Percentiles rank a stretch among this genome's conserved stretches.
phyloP scores from a whole-genome alignment of 345 rosid genomes.

The Eucalyptus regnans region DNA sequence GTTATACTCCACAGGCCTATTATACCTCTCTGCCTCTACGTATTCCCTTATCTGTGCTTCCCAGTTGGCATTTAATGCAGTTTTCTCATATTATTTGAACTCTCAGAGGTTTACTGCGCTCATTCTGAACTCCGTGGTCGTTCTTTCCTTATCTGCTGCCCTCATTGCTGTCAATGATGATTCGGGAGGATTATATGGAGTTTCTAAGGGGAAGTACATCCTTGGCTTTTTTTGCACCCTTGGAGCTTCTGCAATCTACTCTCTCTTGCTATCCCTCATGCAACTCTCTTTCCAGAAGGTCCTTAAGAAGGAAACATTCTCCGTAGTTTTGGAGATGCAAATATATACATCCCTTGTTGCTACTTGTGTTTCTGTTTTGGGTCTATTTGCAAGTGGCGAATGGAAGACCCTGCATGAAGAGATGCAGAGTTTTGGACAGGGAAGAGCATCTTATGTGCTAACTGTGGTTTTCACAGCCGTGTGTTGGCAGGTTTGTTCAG shows the following conservation, averaged over 20 bases:
- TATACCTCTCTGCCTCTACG: constrained; percentile 70
- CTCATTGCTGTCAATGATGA: constrained; percentile 56
- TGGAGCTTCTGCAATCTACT: constrained; percentile 62
- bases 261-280: constrained; percentile 76
- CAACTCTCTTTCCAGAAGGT: constrained; percentile 66
- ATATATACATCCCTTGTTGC: constrained; percentile 44
- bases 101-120: constrained; percentile 58
- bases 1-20: constrained; percentile 61
- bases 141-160: constrained; percentile 65
- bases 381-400: constrained; percentile 58
- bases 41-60: constrained; percentile 71
- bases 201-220: constrained; percentile 38
- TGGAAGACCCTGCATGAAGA: constrained; percentile 53
- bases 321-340: constrained; percentile 52
- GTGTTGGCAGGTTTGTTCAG: constrained; percentile 58
- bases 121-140: constrained; percentile 40
- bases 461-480: constrained; percentile 45
- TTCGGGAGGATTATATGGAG: constrained; percentile 38
- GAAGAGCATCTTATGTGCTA: constrained; percentile 36
- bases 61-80: constrained; percentile 67
- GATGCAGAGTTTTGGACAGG: constrained; percentile 29
- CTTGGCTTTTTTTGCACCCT: constrained; percentile 49
- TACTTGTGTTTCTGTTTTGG: constrained; percentile 16
- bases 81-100: constrained; percentile 69
- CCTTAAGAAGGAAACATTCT: constrained; percentile 35